phyloP scores from a whole-genome alignment of 352 stramenopile genomes.

The Phytophthora meadii region DNA sequence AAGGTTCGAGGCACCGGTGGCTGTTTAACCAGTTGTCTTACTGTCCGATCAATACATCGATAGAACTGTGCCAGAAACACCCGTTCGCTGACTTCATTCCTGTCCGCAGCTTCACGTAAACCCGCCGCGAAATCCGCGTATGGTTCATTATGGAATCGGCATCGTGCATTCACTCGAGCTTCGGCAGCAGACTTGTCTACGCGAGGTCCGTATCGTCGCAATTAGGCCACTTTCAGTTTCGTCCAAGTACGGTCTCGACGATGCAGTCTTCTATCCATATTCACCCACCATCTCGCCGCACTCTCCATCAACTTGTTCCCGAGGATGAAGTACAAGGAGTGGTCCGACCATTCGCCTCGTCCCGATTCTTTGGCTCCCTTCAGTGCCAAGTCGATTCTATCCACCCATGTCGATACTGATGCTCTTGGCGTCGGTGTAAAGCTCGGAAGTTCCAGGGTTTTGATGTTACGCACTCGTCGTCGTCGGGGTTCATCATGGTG shows the following conservation, averaged over 20 bases:
- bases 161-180: background rate
- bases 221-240: constrained; percentile 8
- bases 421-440: background rate
- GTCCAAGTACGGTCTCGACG: background rate
- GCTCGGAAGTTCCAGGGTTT: too few relatives aligned
- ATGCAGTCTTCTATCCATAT: background rate
- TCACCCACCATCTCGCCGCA: background rate
- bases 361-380: constrained; percentile 2
- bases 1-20: background rate
- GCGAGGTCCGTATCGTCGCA: background rate
- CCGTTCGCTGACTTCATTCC: constrained; percentile 4
- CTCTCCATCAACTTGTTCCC: constrained; percentile 5
- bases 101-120: background rate
- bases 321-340: constrained; percentile 2
- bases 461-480: too few relatives aligned
- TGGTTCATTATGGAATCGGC: background rate
- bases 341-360: constrained; percentile 5
- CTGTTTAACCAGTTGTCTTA: background rate
- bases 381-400: background rate
- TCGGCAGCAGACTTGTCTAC: constrained; percentile 1
- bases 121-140: too few relatives aligned
- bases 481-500: too few relatives aligned
- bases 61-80: constrained; percentile 1
- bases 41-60: background rate
- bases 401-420: background rate